These are phyloP conservation scores for Boletus sp. DNA, from an alignment of 768 basidiomycete species.

Conservation along the genomic window DNA sequence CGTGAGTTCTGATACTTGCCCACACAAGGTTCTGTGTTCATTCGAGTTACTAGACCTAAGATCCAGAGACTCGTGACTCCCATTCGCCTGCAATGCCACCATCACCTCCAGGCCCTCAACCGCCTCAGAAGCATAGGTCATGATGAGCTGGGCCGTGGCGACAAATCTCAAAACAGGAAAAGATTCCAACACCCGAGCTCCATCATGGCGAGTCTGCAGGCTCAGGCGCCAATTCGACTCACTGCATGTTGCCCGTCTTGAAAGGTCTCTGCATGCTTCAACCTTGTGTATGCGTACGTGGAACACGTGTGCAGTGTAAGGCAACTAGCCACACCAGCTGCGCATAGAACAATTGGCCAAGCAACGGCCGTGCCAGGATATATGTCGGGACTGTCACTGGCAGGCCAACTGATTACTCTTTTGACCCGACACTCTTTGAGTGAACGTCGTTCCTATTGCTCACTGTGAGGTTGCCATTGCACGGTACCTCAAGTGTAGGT, in stretches of 20 bases:
- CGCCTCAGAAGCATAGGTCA: background rate
- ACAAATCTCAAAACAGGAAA: too few species aligned
- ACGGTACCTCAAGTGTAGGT: background rate
- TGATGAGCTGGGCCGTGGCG: background rate
- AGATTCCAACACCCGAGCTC: background rate
- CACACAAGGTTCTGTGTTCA: too few species aligned
- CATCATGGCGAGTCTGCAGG: background rate
- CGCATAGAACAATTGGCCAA: background rate
- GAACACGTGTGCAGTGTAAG: background rate
- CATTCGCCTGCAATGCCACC: too few species aligned
- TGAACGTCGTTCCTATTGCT: background rate
- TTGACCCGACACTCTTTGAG: background rate
- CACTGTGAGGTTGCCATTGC: background rate
- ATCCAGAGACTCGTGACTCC: too few species aligned
- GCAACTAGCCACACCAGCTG: background rate
- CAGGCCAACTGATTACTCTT: background rate
- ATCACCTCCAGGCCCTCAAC: too few species aligned
- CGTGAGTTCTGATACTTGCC: too few species aligned
- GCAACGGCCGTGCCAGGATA: background rate
- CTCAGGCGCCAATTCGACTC: background rate
- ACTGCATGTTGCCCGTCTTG: background rate
- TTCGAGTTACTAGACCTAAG: too few species aligned
- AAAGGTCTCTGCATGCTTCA: background rate
- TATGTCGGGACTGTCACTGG: background rate
- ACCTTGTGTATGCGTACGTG: background rate